These are phyloP conservation scores for Xylariaceae sp. DNA, from an alignment of 2,329 filamentous ascomycete species.

Conservation along the genomic window DNA sequence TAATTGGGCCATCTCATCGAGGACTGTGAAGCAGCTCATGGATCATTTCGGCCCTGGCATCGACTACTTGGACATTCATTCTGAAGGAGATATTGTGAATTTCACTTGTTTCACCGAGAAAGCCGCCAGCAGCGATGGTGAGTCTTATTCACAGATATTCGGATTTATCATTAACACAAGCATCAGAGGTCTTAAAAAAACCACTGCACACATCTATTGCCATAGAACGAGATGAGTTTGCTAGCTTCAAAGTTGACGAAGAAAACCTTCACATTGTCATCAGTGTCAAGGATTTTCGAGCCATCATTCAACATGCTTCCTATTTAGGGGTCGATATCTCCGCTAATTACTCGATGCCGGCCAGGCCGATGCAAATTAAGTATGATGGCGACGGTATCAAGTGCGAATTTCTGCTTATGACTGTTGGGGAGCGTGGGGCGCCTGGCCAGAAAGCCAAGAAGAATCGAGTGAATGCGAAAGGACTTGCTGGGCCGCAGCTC, in stretches of 20 bases:
- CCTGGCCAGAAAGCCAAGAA: constrained; percentile 56
- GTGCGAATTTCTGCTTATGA: constrained; percentile 84
- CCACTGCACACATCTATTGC: constrained; percentile 81
- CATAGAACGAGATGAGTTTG: constrained; percentile 78
- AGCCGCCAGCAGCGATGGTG: constrained; percentile 71
- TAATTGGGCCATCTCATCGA: constrained; percentile 74
- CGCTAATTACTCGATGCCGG: constrained; percentile 74
- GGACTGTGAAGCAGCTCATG: constrained; percentile 75
- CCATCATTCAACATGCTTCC: constrained; percentile 78
- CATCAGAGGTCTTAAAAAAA: constrained; percentile 75
- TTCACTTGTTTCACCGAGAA: constrained; percentile 86
- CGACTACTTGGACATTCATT: constrained; percentile 80
- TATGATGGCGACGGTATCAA: constrained; percentile 73
- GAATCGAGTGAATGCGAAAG: constrained; percentile 48
- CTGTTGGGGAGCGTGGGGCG: constrained; percentile 69
- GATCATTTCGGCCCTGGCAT: constrained; percentile 83
- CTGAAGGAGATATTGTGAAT: constrained; percentile 73
- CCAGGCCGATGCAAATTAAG: constrained; percentile 73
- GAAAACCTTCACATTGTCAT: constrained; percentile 80
- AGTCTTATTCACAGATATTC: constrained; percentile 8
- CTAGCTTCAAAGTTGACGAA: constrained; percentile 71
- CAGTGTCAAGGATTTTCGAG: constrained; percentile 82
- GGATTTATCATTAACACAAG: constrained; percentile 19
- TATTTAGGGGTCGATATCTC: constrained; percentile 70
- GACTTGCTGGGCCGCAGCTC: constrained; percentile 50